phyloP scores from a whole-genome alignment of 2,329 filamentous ascomycete genomes.

The Xylaria sp. region DNA sequence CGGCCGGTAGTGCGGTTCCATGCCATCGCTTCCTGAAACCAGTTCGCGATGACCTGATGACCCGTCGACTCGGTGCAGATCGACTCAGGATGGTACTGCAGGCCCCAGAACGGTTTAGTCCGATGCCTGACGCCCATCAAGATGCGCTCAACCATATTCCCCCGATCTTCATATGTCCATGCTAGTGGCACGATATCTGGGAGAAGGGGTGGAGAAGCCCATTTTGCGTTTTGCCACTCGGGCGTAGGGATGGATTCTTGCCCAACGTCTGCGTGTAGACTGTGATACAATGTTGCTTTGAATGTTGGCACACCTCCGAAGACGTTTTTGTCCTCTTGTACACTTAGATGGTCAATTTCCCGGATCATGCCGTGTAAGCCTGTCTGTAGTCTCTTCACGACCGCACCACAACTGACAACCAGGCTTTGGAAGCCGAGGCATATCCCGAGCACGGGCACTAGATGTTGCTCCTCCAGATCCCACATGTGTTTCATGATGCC shows the following conservation, averaged over 20 bases:
- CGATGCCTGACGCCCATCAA: slow-evolving; percentile 82
- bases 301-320: slow-evolving; percentile 72
- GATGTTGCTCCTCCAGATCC: slow-evolving; percentile 66
- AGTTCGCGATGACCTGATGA: slow-evolving; percentile 74
- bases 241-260: slow-evolving; percentile 54
- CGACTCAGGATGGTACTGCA: slow-evolving; percentile 93
- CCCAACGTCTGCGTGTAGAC: slow-evolving; percentile 66
- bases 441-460: slow-evolving; percentile 85
- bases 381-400: slow-evolving; percentile 72
- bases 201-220: slow-evolving; percentile 52
- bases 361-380: slow-evolving; percentile 87
- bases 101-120: slow-evolving; percentile 80
- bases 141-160: slow-evolving; percentile 60
- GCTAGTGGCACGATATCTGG: slow-evolving; percentile 67
- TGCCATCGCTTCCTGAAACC: slow-evolving; percentile 73
- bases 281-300: slow-evolving; percentile 82
- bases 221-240: slow-evolving; percentile 55
- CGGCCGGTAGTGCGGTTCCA: slow-evolving; percentile 60
- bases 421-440: slow-evolving; percentile 91
- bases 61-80: slow-evolving; percentile 80
- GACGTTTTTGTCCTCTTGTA: slow-evolving; percentile 62
- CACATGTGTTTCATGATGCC: slow-evolving; percentile 85
- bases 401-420: slow-evolving; percentile 73
- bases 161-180: slow-evolving; percentile 65
- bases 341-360: slow-evolving; percentile 65